Evolutionary conservation across 768 basidiomycete species (phyloP), one percentile per base, ranked within the genome.

Genomic region (Coprinopsis cinerea): DNA sequence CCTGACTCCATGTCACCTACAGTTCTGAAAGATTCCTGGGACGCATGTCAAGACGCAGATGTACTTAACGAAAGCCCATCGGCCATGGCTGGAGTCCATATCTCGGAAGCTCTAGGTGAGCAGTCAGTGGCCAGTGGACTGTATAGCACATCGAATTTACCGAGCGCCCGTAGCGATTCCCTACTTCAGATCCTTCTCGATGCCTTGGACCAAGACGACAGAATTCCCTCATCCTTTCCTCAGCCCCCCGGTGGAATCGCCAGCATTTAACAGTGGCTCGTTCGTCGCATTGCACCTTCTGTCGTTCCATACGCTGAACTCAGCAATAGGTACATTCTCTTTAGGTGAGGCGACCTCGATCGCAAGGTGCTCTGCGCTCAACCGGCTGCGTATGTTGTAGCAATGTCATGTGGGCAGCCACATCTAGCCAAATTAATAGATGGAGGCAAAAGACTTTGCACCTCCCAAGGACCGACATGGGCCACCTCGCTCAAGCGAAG

Each of bases 1-100:
- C 37, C 9, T 9, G 6, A 25, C 39, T 47, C 37, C 15, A 34
- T 35, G 22, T 15, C 15, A 42, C 36, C 36, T 54, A 20, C 32
- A 83, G 81, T 83, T 18, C 69, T 85, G 10, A 44, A 71, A 24
- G 82, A 85, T 55, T 67, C 82, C 9, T 86, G 81, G 82, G 66
- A 71, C 25, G 77, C 76, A 9, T 85, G 83, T 53, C 66, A 75
- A 51, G 83, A 79, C 50, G 82, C 83, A 9, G 82, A 85, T 54
- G 76, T 85, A 1, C 63, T 86, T 9, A 69, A 85, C 39, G 83
- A 86, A 59, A 78, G 76, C 37, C 82, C 83, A 0, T 82, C 80
- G 2, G 78, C 82, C 1, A 82, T 85, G 80, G 77, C 81, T 3
- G 83, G 84, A 35, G 77, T 85, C 2, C 84, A 86, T 60, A 83